Base-by-base conservation (phyloP, 2,329 filamentous ascomycete species). In the Calonectria naviculata region DNA sequence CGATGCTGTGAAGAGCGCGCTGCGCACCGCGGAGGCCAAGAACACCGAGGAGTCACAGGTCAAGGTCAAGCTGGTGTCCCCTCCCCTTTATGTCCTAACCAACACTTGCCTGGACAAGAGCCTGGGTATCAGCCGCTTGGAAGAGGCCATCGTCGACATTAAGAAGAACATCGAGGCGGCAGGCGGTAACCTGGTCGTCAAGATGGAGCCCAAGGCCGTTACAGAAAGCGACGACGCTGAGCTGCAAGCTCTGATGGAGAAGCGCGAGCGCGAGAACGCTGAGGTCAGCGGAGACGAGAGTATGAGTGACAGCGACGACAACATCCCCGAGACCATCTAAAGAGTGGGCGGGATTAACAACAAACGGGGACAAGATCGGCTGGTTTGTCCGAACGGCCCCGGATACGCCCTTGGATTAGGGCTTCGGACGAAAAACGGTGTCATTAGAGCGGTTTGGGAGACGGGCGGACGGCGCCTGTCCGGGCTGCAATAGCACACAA, bases 191-290 rank as follows among this genome's bases (percentile, higher is more conserved):
- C 93, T 96, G 81, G 90, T 93, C 49, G 93, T 98, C 78, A 98
- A 97, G 91, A 99, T 99, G 97, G 95, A 97, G 80, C 97, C 97
- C 77, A 98, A 98, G 92, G 97, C 97, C 5, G 97, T 99, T 73
- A 99, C 97, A 1, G 97, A 98, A 89, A 97, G 95, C 84, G 97
- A 99, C 80, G 97, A 99, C 81, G 97, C 96, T 29, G 95, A 98
- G 85, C 89, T 99, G 76, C 95, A 98, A 84, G 97, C 96, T 64
- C 90, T 99, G 75, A 99, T 99, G 97, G 97, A 98, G 89, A 98
- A 98, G 92, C 93, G 94, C 76, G 97, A 98, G 88, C 93, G 95
- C 76, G 96, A 98, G 90, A 99, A 99, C 85, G 94, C 95, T 83
- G 95, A 99, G 84, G 95, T 99, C 81, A 98, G 95, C 84, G 97